Percentiles rank a stretch among this genome's conserved stretches.
Evolutionary conservation across 2,329 filamentous ascomycete species (phyloP).

Genomic region (Penicillium sp.): DNA sequence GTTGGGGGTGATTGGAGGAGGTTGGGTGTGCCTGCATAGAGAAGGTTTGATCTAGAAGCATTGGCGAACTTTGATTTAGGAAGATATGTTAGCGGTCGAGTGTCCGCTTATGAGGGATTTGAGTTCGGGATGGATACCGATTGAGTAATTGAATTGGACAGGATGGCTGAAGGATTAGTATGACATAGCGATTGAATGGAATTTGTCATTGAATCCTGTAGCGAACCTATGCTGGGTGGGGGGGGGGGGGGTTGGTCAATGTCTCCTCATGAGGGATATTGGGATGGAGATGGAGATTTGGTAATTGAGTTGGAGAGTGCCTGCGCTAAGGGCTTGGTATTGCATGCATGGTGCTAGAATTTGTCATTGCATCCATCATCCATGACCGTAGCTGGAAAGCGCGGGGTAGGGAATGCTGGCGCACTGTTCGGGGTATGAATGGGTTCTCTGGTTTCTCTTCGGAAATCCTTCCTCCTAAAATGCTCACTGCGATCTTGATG

Average conservation of each 20-base stretch:
- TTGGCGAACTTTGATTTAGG: not conserved
- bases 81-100: not conserved
- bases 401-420: not conserved
- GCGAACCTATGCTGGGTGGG: not conserved
- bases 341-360: not conserved
- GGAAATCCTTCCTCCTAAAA: not conserved
- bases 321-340: not conserved
- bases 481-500: not conserved
- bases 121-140: not conserved
- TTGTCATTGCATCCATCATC: not conserved
- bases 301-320: not conserved
- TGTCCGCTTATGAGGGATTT: conserved; percentile 1
- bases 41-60: not conserved
- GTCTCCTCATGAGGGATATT: not conserved
- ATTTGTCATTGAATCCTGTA: not conserved
- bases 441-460: not conserved
- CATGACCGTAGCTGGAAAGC: not conserved
- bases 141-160: not conserved
- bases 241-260: not conserved
- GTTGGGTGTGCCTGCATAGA: conserved; percentile 2
- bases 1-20: not conserved
- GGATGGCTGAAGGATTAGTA: not conserved
- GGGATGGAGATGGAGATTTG: not conserved
- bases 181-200: not conserved
- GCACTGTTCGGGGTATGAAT: not conserved